Conservation (phyloP, 805 yeast species). For the Candida ipomoeae region DNA sequence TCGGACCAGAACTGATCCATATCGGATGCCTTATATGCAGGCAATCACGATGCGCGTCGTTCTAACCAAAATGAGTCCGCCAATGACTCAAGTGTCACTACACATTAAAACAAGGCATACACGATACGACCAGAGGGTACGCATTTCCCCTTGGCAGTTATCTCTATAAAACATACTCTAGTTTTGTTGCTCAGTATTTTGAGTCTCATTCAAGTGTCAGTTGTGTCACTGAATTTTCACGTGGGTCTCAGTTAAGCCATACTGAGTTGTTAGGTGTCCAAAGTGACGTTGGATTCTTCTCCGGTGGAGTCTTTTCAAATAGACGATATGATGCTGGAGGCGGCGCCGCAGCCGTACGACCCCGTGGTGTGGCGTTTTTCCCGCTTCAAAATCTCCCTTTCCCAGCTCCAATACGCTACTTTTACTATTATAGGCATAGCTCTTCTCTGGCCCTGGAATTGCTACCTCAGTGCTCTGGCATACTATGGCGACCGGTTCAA, state of each 20-base stretch:
- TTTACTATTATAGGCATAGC: conserved; percentile 72
- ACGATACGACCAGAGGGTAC: neutral
- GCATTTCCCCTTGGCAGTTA: no score
- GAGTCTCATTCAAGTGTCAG: no score
- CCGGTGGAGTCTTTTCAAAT: conserved; percentile 6
- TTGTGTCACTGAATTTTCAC: no score
- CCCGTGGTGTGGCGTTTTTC: conserved; percentile 18
- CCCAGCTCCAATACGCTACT: conserved; percentile 47
- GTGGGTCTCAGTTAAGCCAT: no score
- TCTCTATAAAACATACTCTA: no score
- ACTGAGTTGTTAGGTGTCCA: no score
- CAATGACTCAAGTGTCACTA: no score
- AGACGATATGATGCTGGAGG: conserved; percentile 7
- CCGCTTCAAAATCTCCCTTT: conserved; percentile 16
- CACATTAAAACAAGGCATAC: no score
- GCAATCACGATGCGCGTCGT: neutral
- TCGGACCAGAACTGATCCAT: no score
- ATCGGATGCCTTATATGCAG: neutral
- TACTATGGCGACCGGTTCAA: conserved; percentile 66
- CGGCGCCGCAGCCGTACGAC: conserved; percentile 13
- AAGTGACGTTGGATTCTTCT: neutral
- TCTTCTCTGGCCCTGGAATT: conserved; percentile 91
- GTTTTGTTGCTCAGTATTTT: no score
- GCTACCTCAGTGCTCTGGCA: conserved; percentile 79
- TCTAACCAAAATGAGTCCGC: neutral